Base-by-base conservation (phyloP, 2,329 filamentous ascomycete genomes). In the Aaosphaeria pasadenensis region DNA sequence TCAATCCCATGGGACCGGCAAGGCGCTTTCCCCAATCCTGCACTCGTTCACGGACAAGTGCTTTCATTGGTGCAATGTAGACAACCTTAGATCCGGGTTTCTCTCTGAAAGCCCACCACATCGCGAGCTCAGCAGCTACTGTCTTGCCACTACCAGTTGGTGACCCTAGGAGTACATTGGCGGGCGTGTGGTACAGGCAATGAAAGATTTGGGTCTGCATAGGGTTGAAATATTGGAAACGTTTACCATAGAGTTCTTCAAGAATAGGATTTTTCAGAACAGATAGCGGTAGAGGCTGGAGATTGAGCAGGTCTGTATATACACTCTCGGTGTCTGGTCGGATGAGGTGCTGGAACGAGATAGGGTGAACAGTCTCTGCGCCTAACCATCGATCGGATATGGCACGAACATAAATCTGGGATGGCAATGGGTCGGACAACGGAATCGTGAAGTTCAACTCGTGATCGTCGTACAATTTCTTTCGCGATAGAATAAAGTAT, bases 161-260 rank as follows among this genome's bases (percentile, higher is more conserved):
- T 2, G 94, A 97, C 6, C 95, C 94, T 6, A 99, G 81, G 3
- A 99, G 80, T 4, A 99, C 91, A 64, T 99, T 99, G 41, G 89
- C 87, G 6, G 88, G 73, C 0, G 94, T 96, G 66, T 97, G 87
- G 57, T 99, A 99, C 32, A 99, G 81, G 11, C 90, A 92, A 63
- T 99, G 94, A 72, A 99, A 99, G 44, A 99, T 90, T 64, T 99
- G 94, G 0, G 94, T 97, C 71, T 99, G 94, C 95, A 99, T 97
- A 0, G 94, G 94, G 65, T 99, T 99, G 79, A 99, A 99, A 71
- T 87, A 99, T 55, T 94, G 87, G 70, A 99, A 99, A 31, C 91
- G 83, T 66, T 92, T 78, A 0, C 80, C 85, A 62, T 99, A 99
- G 1, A 99, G 81, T 51, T 94, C 89, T 67, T 99, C 92, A 0